Evolutionary conservation across 2,329 filamentous ascomycete species (phyloP).

Genomic region (Polytolypa hystricis): DNA sequence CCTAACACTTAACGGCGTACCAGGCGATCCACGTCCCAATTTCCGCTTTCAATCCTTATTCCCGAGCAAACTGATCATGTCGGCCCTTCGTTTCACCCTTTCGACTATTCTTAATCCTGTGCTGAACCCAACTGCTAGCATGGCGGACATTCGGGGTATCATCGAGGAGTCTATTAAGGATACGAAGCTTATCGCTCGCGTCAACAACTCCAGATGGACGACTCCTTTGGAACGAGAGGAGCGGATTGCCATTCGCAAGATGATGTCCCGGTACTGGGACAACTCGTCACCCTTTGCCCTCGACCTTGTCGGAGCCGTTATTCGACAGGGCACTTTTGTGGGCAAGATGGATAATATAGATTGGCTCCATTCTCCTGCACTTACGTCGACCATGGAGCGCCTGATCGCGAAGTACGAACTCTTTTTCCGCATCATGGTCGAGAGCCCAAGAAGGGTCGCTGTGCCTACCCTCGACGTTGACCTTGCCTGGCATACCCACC

Average conservation of each 20-base stretch:
- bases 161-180: conserved; percentile 40
- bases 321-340: conserved; percentile 33
- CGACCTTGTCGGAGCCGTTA: conserved; percentile 32
- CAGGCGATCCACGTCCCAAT: conserved; percentile 19
- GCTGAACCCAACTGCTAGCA: conserved; percentile 27
- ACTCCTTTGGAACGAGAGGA: conserved; percentile 14
- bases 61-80: conserved; percentile 47
- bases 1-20: conserved; percentile 44
- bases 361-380: conserved; percentile 63
- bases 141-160: conserved; percentile 41
- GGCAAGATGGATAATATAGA: conserved; percentile 62
- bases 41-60: conserved; percentile 34
- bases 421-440: conserved; percentile 33
- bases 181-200: conserved; percentile 26
- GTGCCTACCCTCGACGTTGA: conserved; percentile 29
- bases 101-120: conserved; percentile 27
- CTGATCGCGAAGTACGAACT: conserved; percentile 46
- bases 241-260: conserved; percentile 24
- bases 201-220: conserved; percentile 21
- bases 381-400: conserved; percentile 51
- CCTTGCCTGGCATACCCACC: conserved; percentile 55
- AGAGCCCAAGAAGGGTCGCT: conserved; percentile 23
- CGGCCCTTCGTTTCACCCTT: conserved; percentile 35
- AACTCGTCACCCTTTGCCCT: conserved; percentile 29
- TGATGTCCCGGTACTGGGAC: conserved; percentile 36